A percentile compares a stretch with the other conserved stretches of the same genome.
Conservation (phyloP, 495 filamentous ascomycete species). For the Diplogelasinospora grovesii region DNA sequence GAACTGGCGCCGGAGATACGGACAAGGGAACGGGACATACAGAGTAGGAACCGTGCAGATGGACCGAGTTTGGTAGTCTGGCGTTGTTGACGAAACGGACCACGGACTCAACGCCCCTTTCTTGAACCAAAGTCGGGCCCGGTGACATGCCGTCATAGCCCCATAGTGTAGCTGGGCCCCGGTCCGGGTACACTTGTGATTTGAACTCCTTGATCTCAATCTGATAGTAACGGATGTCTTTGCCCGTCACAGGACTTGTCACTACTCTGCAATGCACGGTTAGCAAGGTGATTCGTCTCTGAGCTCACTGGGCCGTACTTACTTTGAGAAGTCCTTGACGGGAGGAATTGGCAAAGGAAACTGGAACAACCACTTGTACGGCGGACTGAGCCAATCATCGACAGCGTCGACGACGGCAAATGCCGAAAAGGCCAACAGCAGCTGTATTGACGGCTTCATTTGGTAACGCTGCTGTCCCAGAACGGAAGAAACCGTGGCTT, state of each 20-base stretch:
- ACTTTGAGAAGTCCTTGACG: conserved; percentile 35
- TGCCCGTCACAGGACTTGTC: conserved; percentile 23
- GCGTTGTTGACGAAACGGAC: conserved; percentile 48
- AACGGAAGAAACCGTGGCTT: too few relatives aligned
- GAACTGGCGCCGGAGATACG: background rate
- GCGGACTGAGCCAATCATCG: conserved; percentile 15
- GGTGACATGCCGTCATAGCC: conserved; percentile 50
- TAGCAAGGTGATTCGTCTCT: background rate
- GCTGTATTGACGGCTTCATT: too few relatives aligned
- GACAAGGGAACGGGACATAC: conserved; percentile 7
- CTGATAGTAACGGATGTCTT: conserved; percentile 36
- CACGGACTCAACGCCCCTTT: conserved; percentile 41
- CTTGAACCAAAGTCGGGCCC: conserved; percentile 42
- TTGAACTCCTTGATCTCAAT: conserved; percentile 41
- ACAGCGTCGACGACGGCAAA: background rate
- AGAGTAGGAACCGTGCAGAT: conserved; percentile 48
- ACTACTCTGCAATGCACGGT: conserved; percentile 10
- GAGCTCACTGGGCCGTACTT: conserved; percentile 4
- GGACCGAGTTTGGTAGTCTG: conserved; percentile 33
- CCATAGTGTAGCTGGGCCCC: conserved; percentile 37
- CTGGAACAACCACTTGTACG: conserved; percentile 41
- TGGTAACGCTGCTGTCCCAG: too few relatives aligned
- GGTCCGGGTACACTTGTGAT: conserved; percentile 40
- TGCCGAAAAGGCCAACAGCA: background rate
- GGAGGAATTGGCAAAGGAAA: conserved; percentile 43